phyloP scores from a whole-genome alignment of 371 early-diverging fungal species.

The Chytridium lagenaria region DNA sequence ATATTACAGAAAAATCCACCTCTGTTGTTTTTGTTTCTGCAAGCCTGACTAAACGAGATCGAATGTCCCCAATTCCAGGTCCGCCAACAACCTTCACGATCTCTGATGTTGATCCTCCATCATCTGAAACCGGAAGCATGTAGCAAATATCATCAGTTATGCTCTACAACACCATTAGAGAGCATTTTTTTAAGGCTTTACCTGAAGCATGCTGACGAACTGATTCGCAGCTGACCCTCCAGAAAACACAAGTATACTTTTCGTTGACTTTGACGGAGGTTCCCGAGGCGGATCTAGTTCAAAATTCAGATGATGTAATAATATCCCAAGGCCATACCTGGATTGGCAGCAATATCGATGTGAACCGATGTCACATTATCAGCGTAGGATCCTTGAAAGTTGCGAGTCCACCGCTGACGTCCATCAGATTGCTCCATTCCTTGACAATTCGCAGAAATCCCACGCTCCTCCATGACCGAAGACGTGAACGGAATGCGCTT shows the following conservation, averaged over 20 bases:
- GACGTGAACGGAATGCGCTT: too few species aligned
- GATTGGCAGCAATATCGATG: too few species aligned
- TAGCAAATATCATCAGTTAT: slow-evolving; percentile 69
- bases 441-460: too few species aligned
- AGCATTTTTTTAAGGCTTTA: neutral
- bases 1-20: slow-evolving; percentile 22
- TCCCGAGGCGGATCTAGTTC: slow-evolving; percentile 11
- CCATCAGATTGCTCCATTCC: too few species aligned
- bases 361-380: too few species aligned
- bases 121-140: slow-evolving; percentile 75
- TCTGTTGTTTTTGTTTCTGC: slow-evolving; percentile 54
- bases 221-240: slow-evolving; percentile 77
- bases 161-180: slow-evolving; percentile 16
- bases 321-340: too few species aligned
- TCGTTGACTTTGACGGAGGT: slow-evolving; percentile 15
- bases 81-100: slow-evolving; percentile 71
- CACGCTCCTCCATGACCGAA: too few species aligned
- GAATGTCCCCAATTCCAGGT: slow-evolving; percentile 73
- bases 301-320: neutral
- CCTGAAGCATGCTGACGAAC: slow-evolving; percentile 60
- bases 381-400: too few species aligned
- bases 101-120: slow-evolving; percentile 60
- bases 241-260: slow-evolving; percentile 64
- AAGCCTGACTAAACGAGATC: slow-evolving; percentile 66
- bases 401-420: too few species aligned